Conservation (phyloP, 2,329 filamentous ascomycete species). For the Aspergillus bombycis region DNA sequence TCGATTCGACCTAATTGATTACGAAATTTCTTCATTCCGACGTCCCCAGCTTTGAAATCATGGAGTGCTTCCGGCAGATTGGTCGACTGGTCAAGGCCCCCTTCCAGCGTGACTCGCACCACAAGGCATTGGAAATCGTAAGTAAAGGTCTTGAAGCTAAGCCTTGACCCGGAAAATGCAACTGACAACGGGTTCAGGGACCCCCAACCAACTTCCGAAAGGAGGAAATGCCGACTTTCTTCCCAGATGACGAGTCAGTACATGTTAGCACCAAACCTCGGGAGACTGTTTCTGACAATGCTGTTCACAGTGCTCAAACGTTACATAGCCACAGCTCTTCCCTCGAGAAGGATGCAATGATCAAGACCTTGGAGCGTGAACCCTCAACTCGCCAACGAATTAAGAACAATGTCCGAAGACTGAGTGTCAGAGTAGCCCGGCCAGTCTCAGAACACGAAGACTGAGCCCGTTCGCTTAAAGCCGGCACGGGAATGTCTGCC, state of each 20-base stretch:
- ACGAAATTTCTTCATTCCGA: conserved; percentile 2
- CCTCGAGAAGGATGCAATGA: conserved; percentile 33
- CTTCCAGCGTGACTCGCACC: conserved; percentile 33
- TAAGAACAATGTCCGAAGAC: conserved; percentile 32
- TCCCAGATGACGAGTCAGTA: conserved; percentile 44
- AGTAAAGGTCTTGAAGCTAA: conserved; percentile 13
- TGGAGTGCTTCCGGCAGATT: conserved; percentile 43
- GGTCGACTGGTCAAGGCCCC: conserved; percentile 37
- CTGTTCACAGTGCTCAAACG: conserved; percentile 36
- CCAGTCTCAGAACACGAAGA: conserved; percentile 22
- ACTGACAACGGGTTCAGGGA: conserved; percentile 34
- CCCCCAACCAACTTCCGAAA: conserved; percentile 48
- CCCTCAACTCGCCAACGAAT: conserved; percentile 34
- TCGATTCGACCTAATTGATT: conserved; percentile 5
- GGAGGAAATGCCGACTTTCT: conserved; percentile 43
- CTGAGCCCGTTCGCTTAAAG: not conserved
- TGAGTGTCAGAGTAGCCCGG: conserved; percentile 31
- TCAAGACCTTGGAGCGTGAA: conserved; percentile 29
- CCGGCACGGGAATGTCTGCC: not conserved
- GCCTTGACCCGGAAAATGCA: not conserved
- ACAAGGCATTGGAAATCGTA: conserved; percentile 40
- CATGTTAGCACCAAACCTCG: conserved; percentile 17
- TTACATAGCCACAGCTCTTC: conserved; percentile 35
- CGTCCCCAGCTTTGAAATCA: conserved; percentile 12
- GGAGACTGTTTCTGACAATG: conserved; percentile 29